A percentile compares a stretch with the other conserved stretches of the same genome.
Evolutionary conservation across 225 moss, liverwort and hornwort species (phyloP).

Genomic region (Polytrichum formosum): DNA sequence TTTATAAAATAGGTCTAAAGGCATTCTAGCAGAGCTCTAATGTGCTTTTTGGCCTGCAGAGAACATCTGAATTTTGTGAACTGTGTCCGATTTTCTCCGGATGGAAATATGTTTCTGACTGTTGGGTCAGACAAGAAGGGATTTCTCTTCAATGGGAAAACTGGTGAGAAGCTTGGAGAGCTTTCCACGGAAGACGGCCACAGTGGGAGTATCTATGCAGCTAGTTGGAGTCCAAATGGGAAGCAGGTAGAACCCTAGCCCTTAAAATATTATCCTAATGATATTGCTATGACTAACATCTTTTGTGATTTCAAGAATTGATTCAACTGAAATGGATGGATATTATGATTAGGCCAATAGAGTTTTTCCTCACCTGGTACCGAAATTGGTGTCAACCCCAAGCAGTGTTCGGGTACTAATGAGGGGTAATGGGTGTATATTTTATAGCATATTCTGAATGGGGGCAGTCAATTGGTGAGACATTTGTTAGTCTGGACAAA

Average conservation of each 20-base stretch:
- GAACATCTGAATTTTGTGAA: conserved; percentile 95
- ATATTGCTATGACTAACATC: too few relatives aligned
- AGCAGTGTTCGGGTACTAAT: too few relatives aligned
- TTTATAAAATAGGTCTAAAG: not conserved
- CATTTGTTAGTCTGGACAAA: too few relatives aligned
- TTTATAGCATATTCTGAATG: too few relatives aligned
- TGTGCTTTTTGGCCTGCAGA: conserved; percentile 32
- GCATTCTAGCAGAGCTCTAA: not conserved
- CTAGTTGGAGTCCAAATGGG: conserved; percentile 87
- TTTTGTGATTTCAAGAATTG: too few relatives aligned
- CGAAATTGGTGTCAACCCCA: too few relatives aligned
- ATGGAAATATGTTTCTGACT: conserved; percentile 84
- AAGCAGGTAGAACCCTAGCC: conserved; percentile 47
- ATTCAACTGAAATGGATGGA: too few relatives aligned
- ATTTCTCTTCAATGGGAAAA: conserved; percentile 66
- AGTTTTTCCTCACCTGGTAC: too few relatives aligned
- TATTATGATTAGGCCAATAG: too few relatives aligned
- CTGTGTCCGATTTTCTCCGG: conserved; percentile 86
- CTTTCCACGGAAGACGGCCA: conserved; percentile 69
- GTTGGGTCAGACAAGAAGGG: conserved; percentile 94
- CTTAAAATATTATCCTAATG: too few relatives aligned
- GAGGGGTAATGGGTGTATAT: too few relatives aligned
- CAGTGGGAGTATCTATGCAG: conserved; percentile 90
- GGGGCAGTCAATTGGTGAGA: too few relatives aligned
- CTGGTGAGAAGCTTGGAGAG: conserved; percentile 77